Percentiles rank a stretch among this genome's conserved stretches.
Evolutionary conservation across 768 basidiomycete genomes (phyloP).

Genomic region (Lactifluus pinguis): DNA sequence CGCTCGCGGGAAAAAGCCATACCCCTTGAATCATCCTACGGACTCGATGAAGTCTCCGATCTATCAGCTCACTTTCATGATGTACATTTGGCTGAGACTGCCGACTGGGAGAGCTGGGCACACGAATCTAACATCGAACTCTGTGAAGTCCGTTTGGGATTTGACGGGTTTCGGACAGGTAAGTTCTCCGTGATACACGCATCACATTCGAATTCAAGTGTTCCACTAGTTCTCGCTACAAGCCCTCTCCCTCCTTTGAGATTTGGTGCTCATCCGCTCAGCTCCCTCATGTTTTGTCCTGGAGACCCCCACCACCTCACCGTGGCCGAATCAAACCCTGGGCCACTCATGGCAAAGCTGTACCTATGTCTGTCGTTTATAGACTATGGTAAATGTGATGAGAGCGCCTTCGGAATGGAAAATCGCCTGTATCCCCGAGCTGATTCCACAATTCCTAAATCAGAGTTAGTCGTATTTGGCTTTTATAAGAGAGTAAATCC

Average conservation of each 20-base stretch:
- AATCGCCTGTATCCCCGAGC: background rate
- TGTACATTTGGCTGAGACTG: constrained; percentile 3
- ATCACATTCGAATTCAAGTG: background rate
- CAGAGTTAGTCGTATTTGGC: constrained; percentile 26
- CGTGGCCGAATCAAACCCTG: background rate
- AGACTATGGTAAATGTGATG: constrained; percentile 12
- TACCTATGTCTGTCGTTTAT: constrained; percentile 17
- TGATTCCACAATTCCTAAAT: constrained; percentile 33
- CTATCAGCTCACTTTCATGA: constrained; percentile 5
- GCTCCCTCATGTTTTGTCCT: constrained; percentile 13
- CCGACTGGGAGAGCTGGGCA: constrained; percentile 19
- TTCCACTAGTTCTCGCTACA: constrained; percentile 8
- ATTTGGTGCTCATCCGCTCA: constrained; percentile 7
- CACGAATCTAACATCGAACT: constrained; percentile 14
- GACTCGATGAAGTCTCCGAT: constrained; percentile 5
- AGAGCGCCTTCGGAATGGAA: background rate
- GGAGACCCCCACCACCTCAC: background rate
- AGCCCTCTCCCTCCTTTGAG: constrained; percentile 12
- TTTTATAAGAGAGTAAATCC: background rate
- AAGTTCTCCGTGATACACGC: background rate
- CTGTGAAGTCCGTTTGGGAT: constrained; percentile 16
- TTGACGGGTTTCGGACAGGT: constrained; percentile 10
- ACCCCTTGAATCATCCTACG: constrained; percentile 1
- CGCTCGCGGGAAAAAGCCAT: constrained; percentile 9
- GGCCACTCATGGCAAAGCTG: background rate